Base-by-base conservation (phyloP, 139 green algal genomes). In the Tetradesmus lagerheimii region DNA sequence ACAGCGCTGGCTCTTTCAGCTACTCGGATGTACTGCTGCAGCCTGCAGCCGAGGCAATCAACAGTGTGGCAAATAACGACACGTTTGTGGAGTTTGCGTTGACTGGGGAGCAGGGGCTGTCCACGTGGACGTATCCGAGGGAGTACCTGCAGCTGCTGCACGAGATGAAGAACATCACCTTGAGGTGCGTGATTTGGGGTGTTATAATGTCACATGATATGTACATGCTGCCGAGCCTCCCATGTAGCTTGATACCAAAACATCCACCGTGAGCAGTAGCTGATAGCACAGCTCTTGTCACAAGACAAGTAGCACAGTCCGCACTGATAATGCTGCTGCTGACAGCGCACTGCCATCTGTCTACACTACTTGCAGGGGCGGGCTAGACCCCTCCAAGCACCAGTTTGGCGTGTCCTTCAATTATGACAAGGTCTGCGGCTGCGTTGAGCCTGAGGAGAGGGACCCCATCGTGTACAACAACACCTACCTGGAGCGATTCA, bases 401-500 rank as follows among this genome's bases (percentile, higher is more conserved):
- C 14, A 0, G 3, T 38, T 41, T 38, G 83, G 83, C 2, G 50
- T 88, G 8, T 79, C 50, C 8, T 78, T 88, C 83, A 88, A 88
- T 31, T 88, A 39, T 23, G 83, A 78, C 53, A 88, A 88, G 31
- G 79, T 85, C 25, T 85, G 83, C 62, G 83, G 83, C 53, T 88
- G 83, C 37, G 57, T 88, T 20, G 83, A 88, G 53, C 53, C 35
- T 23, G 57, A 77, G 83, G 83, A 88, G 83, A n/a, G 57, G 31
- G 83, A 88, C 53, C 83, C 82, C 35, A 25, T 80, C 11, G 15
- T 37, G 8, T 88, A 88, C 53, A 88, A 88, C 83, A 88, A 47
- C 83, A 88, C 83, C 0, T 88, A 80, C 35, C 2, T 53, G 20
- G 57, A 88, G 37, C 53, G 83, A 9, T 78, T 80, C 23, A 38